A percentile compares a stretch with the other conserved stretches of the same genome.
Conservation (phyloP, 2,329 filamentous ascomycete genomes). For the Pseudocercospora fijiensis region DNA sequence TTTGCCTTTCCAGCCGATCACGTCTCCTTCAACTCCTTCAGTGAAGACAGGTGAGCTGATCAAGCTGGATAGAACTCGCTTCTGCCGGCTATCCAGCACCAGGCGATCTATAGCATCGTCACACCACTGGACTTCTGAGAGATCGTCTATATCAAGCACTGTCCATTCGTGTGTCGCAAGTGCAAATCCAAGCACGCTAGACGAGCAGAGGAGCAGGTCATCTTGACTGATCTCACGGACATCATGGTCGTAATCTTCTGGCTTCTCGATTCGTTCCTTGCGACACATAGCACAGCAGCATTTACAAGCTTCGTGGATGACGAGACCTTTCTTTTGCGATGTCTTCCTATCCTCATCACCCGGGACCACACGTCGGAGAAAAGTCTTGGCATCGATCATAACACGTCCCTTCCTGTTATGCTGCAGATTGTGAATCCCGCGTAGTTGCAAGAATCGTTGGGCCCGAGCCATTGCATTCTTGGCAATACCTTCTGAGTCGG, state of each 20-base stretch:
- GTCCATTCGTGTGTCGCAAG: constrained; percentile 4
- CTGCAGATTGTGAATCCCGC: constrained; percentile 9
- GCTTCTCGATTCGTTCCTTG: background rate
- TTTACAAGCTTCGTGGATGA: constrained; percentile 6
- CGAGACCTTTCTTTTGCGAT: background rate
- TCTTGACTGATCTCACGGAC: constrained; percentile 6
- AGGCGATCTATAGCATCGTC: constrained; percentile 6
- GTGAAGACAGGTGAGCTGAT: constrained; percentile 15
- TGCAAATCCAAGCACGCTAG: constrained; percentile 6
- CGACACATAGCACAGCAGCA: constrained; percentile 9
- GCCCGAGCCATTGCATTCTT: background rate
- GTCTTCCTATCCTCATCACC: constrained; percentile 1
- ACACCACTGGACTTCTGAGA: background rate
- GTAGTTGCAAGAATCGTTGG: background rate
- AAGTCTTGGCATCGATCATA: constrained; percentile 13
- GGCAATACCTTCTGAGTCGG: background rate
- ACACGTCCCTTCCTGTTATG: constrained; percentile 9
- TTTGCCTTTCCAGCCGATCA: constrained; percentile 21
- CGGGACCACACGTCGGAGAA: constrained; percentile 1
- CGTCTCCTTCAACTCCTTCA: constrained; percentile 10
- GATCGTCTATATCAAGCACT: constrained; percentile 5
- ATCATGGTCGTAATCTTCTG: constrained; percentile 10
- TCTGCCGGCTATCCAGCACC: constrained; percentile 2
- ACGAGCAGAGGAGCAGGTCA: constrained; percentile 10
- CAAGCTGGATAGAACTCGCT: constrained; percentile 8